Base-by-base conservation (phyloP, 495 filamentous ascomycete genomes). In the Collariella sp. region DNA sequence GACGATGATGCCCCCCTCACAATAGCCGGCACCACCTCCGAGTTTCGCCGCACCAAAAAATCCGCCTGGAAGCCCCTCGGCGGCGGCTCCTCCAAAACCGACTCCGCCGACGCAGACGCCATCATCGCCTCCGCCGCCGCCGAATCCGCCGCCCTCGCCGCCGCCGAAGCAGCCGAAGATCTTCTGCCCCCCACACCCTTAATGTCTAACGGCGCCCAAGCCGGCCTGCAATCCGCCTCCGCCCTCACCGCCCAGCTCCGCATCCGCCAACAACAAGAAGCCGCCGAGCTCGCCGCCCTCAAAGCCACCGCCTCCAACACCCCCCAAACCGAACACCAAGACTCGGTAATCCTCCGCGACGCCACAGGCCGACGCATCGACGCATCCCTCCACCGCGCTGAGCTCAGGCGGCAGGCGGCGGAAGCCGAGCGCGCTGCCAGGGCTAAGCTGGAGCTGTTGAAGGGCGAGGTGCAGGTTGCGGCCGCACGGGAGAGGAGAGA, bases 281-380 rank as follows among this genome's bases (percentile, higher is more conserved):
- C 72, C 13, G 79, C 70, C 35, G 68, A 76, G 52, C 71, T 75
- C 12, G 73, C 73, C 22, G 67, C 69, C 12, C 46, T 67, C 35
- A 65, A 72, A 39, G 62, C 15, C 59, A 72, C 63, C 58, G 58
- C 52, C 49, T 52, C 20, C 5, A 48, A 50, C 31, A 36, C 11
- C 0, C 10, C 13, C 18, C 26, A 20, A 3, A 33, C 1, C 15
- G 33, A 48, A 42, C 70, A 71, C 23, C 73, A 76, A 7, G 78
- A 80, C n/a, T 2, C 29, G 4, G 22, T 45, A 0, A 52, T 45
- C 40, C 12, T 96, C 63, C 84, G 93, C 46, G 93, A 98, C 74
- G 93, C 93, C 11, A 89, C 84, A 3, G 93, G 93, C 3, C 80
- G 91, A 18, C 84, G 95, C 12, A 87, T 97, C 56, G 94, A 97